Conservation (phyloP, 176 grass and related monocot species). For the Areca catechu region DNA sequence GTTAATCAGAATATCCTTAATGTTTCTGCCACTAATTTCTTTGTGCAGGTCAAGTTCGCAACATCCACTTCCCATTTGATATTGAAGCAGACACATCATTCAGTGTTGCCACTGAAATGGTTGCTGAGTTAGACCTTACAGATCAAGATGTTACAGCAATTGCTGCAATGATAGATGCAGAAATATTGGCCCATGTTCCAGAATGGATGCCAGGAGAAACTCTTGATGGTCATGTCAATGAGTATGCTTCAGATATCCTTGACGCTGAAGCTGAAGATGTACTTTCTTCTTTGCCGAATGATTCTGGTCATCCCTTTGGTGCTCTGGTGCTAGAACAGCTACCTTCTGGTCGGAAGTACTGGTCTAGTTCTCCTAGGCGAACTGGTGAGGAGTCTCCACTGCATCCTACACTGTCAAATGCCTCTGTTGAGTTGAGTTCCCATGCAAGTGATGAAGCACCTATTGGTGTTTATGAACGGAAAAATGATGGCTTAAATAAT, state of each 20-base stretch:
- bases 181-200: slow-evolving; percentile 53
- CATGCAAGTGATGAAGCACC: slow-evolving; percentile 14
- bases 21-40: neutral
- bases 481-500: neutral
- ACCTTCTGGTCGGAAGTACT: slow-evolving; percentile 54
- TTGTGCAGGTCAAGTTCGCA: slow-evolving; percentile 49
- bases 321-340: slow-evolving; percentile 45
- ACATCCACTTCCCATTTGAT: slow-evolving; percentile 80
- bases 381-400: slow-evolving; percentile 17
- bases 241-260: slow-evolving; percentile 28
- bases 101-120: slow-evolving; percentile 77
- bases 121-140: slow-evolving; percentile 57
- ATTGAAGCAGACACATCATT: slow-evolving; percentile 65
- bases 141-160: slow-evolving; percentile 67
- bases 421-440: slow-evolving; percentile 6
- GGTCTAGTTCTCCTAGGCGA: slow-evolving; percentile 53
- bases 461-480: neutral
- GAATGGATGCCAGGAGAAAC: slow-evolving; percentile 45
- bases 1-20: neutral
- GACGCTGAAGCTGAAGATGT: slow-evolving; percentile 45
- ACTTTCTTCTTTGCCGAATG: slow-evolving; percentile 31
- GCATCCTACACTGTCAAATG: neutral
- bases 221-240: slow-evolving; percentile 31
- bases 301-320: slow-evolving; percentile 19
- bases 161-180: slow-evolving; percentile 67